Conservation (phyloP, 2,329 filamentous ascomycete genomes). For the Amesomyces nigricolor region DNA sequence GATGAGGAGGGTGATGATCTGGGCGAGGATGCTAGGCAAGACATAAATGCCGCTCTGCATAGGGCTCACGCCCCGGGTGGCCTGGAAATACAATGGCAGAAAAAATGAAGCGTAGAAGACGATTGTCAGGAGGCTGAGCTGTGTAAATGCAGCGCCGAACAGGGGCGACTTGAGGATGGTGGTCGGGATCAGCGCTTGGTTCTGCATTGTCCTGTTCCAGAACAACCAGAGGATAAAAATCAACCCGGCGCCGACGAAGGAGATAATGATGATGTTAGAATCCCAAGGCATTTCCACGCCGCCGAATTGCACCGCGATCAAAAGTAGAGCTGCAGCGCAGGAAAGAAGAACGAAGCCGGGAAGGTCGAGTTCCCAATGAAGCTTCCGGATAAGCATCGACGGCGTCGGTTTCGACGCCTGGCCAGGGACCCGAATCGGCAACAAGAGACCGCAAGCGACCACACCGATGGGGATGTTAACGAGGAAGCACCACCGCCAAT, state of each 20-base stretch:
- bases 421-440: constrained; percentile 35
- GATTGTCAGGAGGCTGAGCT: constrained; percentile 22
- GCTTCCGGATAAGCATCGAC: constrained; percentile 23
- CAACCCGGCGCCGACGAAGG: constrained; percentile 35
- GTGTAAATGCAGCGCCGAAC: constrained; percentile 26
- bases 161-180: constrained; percentile 22
- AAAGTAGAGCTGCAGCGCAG: constrained; percentile 37
- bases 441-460: constrained; percentile 31
- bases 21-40: constrained; percentile 28
- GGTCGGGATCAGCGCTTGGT: constrained; percentile 28
- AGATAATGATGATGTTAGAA: constrained; percentile 35
- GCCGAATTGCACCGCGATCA: constrained; percentile 43
- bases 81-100: constrained; percentile 37
- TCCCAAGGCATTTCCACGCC: constrained; percentile 37
- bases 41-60: constrained; percentile 33
- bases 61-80: constrained; percentile 28
- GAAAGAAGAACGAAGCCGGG: constrained; percentile 40
- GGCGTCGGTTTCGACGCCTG: constrained; percentile 31
- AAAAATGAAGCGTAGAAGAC: constrained; percentile 28
- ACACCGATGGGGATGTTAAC: constrained; percentile 43
- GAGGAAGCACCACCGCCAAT: constrained; percentile 46
- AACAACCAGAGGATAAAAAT: constrained; percentile 32
- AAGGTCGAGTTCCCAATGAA: constrained; percentile 37
- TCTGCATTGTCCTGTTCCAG: constrained; percentile 36
- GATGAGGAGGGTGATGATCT: constrained; percentile 23